phyloP scores from a whole-genome alignment of 805 yeast genomes.

The Barnettozyma californica region DNA sequence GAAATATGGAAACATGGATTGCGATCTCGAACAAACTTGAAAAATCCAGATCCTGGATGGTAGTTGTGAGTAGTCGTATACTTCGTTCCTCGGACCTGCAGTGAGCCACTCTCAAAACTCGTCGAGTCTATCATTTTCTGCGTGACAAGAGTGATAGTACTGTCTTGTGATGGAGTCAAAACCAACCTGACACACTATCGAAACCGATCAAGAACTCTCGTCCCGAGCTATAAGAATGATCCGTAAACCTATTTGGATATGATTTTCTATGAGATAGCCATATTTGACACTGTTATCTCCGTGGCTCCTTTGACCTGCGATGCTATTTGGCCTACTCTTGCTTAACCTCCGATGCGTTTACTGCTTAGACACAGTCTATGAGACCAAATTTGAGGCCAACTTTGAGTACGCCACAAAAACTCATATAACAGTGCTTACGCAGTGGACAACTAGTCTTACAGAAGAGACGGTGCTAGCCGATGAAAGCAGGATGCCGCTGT shows the following conservation, averaged over 20 bases:
- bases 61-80: too few relatives aligned
- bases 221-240: neutral
- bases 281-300: neutral
- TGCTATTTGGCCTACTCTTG: neutral
- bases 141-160: too few relatives aligned
- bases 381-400: constrained; percentile 5
- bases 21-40: neutral
- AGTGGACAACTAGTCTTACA: constrained; percentile 9
- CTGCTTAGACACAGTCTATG: constrained; percentile 2
- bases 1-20: neutral
- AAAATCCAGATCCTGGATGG: too few relatives aligned
- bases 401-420: neutral
- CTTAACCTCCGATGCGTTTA: neutral
- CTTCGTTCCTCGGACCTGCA: too few relatives aligned
- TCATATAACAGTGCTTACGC: constrained; percentile 2
- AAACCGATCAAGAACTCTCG: neutral
- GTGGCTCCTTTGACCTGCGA: neutral
- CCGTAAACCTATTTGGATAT: too few relatives aligned
- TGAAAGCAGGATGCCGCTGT: neutral
- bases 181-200: neutral
- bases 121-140: too few relatives aligned
- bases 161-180: neutral
- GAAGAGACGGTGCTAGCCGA: neutral
- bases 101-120: too few relatives aligned
- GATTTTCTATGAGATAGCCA: neutral